Conservation (phyloP, 169 alveolate species). For the Blepharisma undulans region DNA sequence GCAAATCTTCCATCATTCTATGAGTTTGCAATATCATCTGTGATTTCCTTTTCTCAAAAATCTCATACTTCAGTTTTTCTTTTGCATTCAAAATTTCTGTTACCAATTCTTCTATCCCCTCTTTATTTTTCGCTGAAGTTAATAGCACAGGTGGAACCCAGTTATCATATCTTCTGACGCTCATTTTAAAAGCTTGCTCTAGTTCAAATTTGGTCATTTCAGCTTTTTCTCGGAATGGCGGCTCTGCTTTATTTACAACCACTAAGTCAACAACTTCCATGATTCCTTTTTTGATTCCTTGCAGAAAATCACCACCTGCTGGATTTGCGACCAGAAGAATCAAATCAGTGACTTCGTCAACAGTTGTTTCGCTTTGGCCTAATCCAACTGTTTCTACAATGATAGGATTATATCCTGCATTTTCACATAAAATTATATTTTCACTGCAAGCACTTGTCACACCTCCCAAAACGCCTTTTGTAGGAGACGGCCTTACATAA, state of each 20-base stretch:
- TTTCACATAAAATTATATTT: constrained; percentile 51
- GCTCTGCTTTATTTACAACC: constrained; percentile 63
- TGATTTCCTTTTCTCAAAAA: constrained; percentile 39
- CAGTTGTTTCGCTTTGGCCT: constrained; percentile 66
- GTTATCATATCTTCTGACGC: constrained; percentile 43
- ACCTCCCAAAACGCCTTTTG: constrained; percentile 70
- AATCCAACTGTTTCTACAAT: constrained; percentile 74
- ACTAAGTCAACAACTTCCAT: constrained; percentile 74
- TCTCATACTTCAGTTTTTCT: constrained; percentile 30
- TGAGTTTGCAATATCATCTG: constrained; percentile 25
- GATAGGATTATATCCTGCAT: constrained; percentile 61
- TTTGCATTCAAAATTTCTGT: constrained; percentile 36
- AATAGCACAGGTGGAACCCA: constrained; percentile 55
- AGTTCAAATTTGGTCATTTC: constrained; percentile 40
- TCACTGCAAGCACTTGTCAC: constrained; percentile 59
- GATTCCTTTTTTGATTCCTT: constrained; percentile 71
- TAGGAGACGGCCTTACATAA: constrained; percentile 68
- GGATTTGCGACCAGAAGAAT: constrained; percentile 65
- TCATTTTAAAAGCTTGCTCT: constrained; percentile 43
- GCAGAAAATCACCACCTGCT: constrained; percentile 66
- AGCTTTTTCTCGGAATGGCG: constrained; percentile 54
- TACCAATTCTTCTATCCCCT: constrained; percentile 49
- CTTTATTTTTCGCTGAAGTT: constrained; percentile 45
- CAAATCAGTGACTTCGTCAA: constrained; percentile 66
- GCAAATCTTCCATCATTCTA: constrained; percentile 17